phyloP scores from a whole-genome alignment of 2,329 filamentous ascomycete species.

The Neocucurbitaria cava region DNA sequence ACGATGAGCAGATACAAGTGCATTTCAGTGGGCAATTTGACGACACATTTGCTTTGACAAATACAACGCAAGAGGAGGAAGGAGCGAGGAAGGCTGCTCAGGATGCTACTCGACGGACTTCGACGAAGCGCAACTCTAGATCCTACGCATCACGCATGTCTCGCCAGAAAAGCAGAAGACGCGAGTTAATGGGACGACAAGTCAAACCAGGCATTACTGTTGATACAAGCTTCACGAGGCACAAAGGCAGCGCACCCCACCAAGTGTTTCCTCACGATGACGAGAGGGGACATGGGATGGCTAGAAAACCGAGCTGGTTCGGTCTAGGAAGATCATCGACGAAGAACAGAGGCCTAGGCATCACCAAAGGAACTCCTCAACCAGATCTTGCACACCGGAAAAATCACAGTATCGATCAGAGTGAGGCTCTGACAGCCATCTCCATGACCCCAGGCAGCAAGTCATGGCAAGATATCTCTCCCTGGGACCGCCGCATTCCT shows the following conservation, averaged over 20 bases:
- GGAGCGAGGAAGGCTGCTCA: conserved; percentile 37
- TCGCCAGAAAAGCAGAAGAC: conserved; percentile 63
- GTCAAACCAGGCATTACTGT: conserved; percentile 69
- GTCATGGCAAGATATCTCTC: conserved; percentile 64
- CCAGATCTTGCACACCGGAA: conserved; percentile 26
- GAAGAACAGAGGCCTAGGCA: conserved; percentile 43
- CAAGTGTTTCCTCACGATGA: conserved; percentile 51
- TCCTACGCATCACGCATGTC: conserved; percentile 46
- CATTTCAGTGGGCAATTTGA: conserved; percentile 35
- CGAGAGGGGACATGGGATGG: conserved; percentile 21
- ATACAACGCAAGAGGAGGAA: conserved; percentile 1
- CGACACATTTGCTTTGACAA: conserved; percentile 15
- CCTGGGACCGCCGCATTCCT: conserved; percentile 73
- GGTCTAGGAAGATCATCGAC: conserved; percentile 35
- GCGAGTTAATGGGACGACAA: conserved; percentile 66
- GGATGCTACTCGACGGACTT: conserved; percentile 32
- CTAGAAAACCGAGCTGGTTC: conserved; percentile 41
- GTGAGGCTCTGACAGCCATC: conserved; percentile 38
- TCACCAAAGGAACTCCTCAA: conserved; percentile 44
- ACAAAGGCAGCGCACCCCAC: conserved; percentile 54
- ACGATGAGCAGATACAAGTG: conserved; percentile 35
- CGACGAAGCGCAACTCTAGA: conserved; percentile 41
- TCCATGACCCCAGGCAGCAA: conserved; percentile 38
- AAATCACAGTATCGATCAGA: conserved; percentile 21
- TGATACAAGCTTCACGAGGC: conserved; percentile 70